Percentiles rank a stretch among this genome's conserved stretches.
phyloP scores from a whole-genome alignment of 805 yeast genomes.

The Wickerhamiella hasegawae region DNA sequence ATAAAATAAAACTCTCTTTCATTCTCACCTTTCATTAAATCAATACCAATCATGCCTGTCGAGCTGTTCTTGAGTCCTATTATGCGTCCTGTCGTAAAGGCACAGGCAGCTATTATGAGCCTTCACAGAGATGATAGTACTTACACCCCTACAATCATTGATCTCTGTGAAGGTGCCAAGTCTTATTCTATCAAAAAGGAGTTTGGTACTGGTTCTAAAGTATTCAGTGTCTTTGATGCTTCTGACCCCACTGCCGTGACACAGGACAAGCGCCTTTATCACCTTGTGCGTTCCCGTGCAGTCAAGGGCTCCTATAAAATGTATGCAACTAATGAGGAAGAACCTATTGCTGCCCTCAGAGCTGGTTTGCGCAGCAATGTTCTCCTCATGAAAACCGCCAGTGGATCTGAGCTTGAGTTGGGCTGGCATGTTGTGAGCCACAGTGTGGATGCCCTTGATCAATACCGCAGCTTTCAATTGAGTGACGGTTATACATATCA shows the following conservation, averaged over 20 bases:
- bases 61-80: conserved; percentile 42
- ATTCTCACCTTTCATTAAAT: too few species aligned
- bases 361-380: conserved; percentile 50
- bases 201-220: conserved; percentile 46
- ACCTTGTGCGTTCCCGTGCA: conserved; percentile 47
- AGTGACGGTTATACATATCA: conserved; percentile 47
- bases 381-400: conserved; percentile 32
- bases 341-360: conserved; percentile 41
- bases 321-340: conserved; percentile 37
- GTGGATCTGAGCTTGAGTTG: conserved; percentile 34
- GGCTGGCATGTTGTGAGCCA: conserved; percentile 52
- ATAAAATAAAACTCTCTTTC: too few species aligned
- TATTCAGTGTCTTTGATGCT: conserved; percentile 32
- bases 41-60: too few species aligned
- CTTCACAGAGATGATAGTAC: conserved; percentile 42
- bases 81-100: conserved; percentile 42
- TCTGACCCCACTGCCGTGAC: conserved; percentile 26
- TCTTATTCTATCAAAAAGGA: conserved; percentile 36
- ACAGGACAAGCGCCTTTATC: conserved; percentile 28
- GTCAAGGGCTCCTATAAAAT: conserved; percentile 51
- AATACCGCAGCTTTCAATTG: conserved; percentile 42
- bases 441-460: conserved; percentile 43
- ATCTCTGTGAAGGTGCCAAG: conserved; percentile 22
- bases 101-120: conserved; percentile 36
- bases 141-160: conserved; percentile 38